A percentile compares a stretch with the other conserved stretches of the same genome.
These are phyloP conservation scores for Solanum megistacrolobum DNA, from an alignment of 257 asterid species.

Conservation along the genomic window DNA sequence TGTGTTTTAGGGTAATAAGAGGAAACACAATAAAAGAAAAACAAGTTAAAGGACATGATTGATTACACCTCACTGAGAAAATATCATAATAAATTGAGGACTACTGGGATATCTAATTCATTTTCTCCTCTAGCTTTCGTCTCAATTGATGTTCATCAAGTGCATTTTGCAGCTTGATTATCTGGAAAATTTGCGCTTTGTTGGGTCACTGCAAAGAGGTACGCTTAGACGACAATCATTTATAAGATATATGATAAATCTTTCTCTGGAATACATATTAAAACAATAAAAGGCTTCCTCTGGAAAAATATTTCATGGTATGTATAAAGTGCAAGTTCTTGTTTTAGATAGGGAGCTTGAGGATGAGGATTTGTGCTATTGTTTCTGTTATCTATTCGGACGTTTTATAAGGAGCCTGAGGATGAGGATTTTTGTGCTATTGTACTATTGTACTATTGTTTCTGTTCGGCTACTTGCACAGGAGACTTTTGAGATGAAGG, in stretches of 20 bases:
- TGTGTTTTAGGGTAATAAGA: neutral
- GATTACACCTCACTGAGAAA: neutral
- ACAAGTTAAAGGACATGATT: neutral
- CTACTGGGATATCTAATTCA: neutral
- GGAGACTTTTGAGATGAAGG: neutral
- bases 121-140: neutral
- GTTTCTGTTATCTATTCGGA: neutral
- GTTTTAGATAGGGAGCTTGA: neutral
- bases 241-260: neutral
- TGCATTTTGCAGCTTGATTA: neutral
- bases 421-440: neutral
- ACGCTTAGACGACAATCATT: neutral
- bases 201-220: neutral
- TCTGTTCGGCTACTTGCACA: neutral
- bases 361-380: neutral
- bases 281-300: neutral
- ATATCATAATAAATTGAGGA: neutral
- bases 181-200: neutral
- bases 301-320: neutral
- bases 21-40: neutral
- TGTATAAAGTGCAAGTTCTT: neutral
- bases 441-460: neutral
- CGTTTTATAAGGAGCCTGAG: neutral
- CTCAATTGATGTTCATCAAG: neutral
- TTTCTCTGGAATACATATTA: neutral